A percentile compares a stretch with the other conserved stretches of the same genome.
Conservation (phyloP, 768 basidiomycete genomes). For the Heimioporus sp. region DNA sequence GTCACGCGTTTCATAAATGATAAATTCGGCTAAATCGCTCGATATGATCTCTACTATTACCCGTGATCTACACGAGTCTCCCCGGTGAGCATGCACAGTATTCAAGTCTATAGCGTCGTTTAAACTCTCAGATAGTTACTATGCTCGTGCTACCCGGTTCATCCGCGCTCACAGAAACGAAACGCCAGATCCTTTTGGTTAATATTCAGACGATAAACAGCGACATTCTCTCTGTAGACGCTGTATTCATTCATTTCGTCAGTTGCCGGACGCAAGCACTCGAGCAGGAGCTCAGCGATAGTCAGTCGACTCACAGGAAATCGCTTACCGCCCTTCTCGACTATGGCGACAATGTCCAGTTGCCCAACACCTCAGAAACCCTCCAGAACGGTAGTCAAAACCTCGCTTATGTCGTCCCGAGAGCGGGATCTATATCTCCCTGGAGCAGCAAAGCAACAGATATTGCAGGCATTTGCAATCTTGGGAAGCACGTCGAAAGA, state of each 20-base stretch:
- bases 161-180: conserved; percentile 70
- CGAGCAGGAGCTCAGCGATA: conserved; percentile 46
- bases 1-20: conserved; percentile 20
- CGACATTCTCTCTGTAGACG: conserved; percentile 67
- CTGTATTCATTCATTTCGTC: conserved; percentile 85
- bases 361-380: conserved; percentile 41
- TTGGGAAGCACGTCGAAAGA: conserved; percentile 68
- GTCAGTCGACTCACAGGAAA: conserved; percentile 42
- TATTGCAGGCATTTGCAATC: conserved; percentile 84
- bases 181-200: conserved; percentile 63
- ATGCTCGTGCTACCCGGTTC: conserved; percentile 83
- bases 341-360: conserved; percentile 77
- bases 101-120: neutral
- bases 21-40: conserved; percentile 3
- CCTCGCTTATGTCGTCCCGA: conserved; percentile 72
- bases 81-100: conserved; percentile 8
- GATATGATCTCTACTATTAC: neutral
- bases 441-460: conserved; percentile 99
- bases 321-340: conserved; percentile 70
- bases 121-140: conserved; percentile 5
- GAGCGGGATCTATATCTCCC: conserved; percentile 91
- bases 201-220: conserved; percentile 53
- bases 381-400: conserved; percentile 33
- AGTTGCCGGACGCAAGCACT: conserved; percentile 49
- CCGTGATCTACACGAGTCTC: conserved; percentile 2